Evolutionary conservation across 2,329 filamentous ascomycete genomes (phyloP), one percentile per base, ranked within the genome.

Genomic region (Trichocomaceae sp.): DNA sequence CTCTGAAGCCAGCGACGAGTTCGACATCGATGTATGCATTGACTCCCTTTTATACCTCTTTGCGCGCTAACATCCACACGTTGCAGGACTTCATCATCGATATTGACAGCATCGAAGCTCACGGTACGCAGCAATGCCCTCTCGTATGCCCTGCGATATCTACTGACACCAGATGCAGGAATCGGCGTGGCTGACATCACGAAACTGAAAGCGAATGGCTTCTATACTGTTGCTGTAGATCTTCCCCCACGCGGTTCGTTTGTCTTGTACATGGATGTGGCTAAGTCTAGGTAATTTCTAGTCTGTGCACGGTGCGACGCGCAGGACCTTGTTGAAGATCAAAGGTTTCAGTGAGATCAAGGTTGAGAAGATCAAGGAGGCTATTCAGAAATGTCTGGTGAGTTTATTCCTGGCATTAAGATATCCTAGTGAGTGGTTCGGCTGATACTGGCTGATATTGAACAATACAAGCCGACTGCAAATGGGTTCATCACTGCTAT

Each of bases 271-370:
- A 54, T 31, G 26, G 2, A 39, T 42, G 5, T 29, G 47, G 23
- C 23, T 47, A 54, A 29, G 41, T 19, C 44, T 50, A 4, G 35
- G 22, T 44, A 47, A 15, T 60, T 29, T 10, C 10, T 8, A 84
- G 82, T 79, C 80, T 45, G 80, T 86, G 35, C 77, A 83, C 59
- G 74, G 77, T 15, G 80, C 81, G 15, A 84, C 82, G 42, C 77
- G 81, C 51, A 80, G 78, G 62, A 81, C 75, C 17, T 73, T 87
- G 15, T 69, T 83, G 52, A 86, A 83, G 66, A 86, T 87, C 67
- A 86, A 85, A 63, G 84, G 84, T 8, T 85, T 86, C 68, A 86
- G 83, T 55, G 84, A 86, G 65, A 76, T 82, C 63, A 87, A 87
- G 67, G 84, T 86, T 3, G 84, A 87, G 59, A 87, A 86, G 67